Evolutionary conservation across 306 rosid genomes (phyloP), one percentile per base, ranked within the genome.

Genomic region (Canavalia gladiata): DNA sequence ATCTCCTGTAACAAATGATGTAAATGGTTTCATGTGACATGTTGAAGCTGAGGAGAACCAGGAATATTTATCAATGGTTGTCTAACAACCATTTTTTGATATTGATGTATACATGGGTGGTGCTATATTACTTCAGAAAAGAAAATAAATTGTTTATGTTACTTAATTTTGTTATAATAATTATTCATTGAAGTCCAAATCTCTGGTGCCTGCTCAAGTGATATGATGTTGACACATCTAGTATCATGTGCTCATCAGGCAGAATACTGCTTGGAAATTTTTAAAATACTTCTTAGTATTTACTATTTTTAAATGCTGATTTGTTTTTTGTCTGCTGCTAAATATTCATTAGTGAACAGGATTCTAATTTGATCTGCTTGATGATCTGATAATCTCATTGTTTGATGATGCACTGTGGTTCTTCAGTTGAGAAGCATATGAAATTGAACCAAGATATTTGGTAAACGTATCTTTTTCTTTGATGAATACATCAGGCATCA

Each of bases 401-500:
- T 45, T 62, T 30, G 67, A 47, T 13, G 45, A 58, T 60, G 57
- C 54, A 37, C 43, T 25, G 39, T 52, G 68, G 49, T 68, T 80
- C 63, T 50, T 71, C 8, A 37, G 33, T 78, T 71, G 64, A 49
- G 60, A 72, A 34, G 55, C 49, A 50, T 64, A 74, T 71, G 13
- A 43, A 13, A 74, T 52, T 68, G 75, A 77, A 80, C 28, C 65
- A 49, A 65, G 35, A 82, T 47, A 41, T 71, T 39, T 30, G 30
- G 59, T 46, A 5, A 60, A 12, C 6, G 57, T 57, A 56, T 75
- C 33, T 10, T 74, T 86, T 82, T 43, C 47, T 42, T 71, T 74
- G 54, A 84, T 73, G 67, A 78, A 70, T 74, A 42, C 85, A 78
- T 62, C 89, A 95, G 99, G 97, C 94, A 42, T 90, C 94, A 76